phyloP scores from a whole-genome alignment of 1,139 yeast genomes.

The Blastobotrys indianensis region DNA sequence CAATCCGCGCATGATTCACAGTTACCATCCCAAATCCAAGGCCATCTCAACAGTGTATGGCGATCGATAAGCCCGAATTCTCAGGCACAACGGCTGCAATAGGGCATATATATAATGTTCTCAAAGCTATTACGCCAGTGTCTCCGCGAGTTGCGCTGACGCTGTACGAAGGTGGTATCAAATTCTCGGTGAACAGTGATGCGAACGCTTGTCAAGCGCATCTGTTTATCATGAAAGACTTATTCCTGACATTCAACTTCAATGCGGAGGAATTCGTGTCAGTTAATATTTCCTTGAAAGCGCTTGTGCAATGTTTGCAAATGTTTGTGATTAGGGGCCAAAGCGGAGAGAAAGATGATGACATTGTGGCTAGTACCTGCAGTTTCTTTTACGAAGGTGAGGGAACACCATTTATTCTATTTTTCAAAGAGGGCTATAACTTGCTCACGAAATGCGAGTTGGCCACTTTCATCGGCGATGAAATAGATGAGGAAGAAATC shows the following conservation, averaged over 20 bases:
- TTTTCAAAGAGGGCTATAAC: slow-evolving; percentile 58
- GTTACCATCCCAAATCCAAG: neutral
- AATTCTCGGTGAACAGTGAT: slow-evolving; percentile 25
- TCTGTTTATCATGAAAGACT: slow-evolving; percentile 20
- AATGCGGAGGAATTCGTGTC: slow-evolving; percentile 17
- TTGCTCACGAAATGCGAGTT: slow-evolving; percentile 71
- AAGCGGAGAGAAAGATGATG: slow-evolving; percentile 5
- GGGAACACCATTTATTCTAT: slow-evolving; percentile 62
- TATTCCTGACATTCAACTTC: slow-evolving; percentile 25
- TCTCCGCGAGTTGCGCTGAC: slow-evolving; percentile 23
- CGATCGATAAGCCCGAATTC: slow-evolving; percentile 14
- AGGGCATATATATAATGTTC: slow-evolving; percentile 25
- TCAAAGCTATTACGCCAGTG: slow-evolving; percentile 25
- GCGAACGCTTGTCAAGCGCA: slow-evolving; percentile 28
- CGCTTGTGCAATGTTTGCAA: slow-evolving; percentile 27
- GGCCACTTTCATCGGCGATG: slow-evolving; percentile 42
- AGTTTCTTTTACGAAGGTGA: slow-evolving; percentile 44
- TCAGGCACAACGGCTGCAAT: slow-evolving; percentile 29
- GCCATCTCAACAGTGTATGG: neutral
- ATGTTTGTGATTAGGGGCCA: slow-evolving; percentile 20
- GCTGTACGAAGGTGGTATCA: slow-evolving; percentile 27
- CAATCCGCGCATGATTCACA: too few species aligned
- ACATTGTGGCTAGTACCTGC: slow-evolving; percentile 16
- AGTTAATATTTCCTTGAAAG: slow-evolving; percentile 23
- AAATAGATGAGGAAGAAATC: slow-evolving; percentile 16